These are phyloP conservation scores for Erythrobasidium hasegawianum DNA, from an alignment of 1,284 basidiomycete species.

Conservation along the genomic window DNA sequence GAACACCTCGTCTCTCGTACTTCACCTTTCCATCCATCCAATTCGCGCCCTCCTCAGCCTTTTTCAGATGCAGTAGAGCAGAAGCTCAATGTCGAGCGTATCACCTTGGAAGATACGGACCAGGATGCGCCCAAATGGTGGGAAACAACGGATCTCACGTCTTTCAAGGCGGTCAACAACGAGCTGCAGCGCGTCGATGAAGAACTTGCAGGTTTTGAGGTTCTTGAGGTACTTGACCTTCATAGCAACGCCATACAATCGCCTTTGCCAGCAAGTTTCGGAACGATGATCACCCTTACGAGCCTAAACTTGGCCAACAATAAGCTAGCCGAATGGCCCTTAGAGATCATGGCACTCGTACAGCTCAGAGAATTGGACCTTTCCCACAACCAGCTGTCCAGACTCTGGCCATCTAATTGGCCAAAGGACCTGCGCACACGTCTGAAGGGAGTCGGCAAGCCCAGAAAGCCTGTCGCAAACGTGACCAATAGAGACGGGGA, in stretches of 20 bases:
- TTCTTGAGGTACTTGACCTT: conserved; percentile 26
- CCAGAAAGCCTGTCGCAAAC: not conserved
- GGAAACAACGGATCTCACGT: conserved; percentile 17
- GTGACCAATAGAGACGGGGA: not conserved
- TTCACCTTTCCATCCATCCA: conserved; percentile 33
- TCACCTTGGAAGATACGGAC: not conserved
- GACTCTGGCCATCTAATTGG: conserved; percentile 15
- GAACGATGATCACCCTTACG: conserved; percentile 22
- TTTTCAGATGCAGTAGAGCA: conserved; percentile 7
- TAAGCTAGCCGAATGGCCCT: conserved; percentile 14
- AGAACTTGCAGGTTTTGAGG: conserved; percentile 21
- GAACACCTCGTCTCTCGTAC: conserved; percentile 14
- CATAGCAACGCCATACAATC: conserved; percentile 20
- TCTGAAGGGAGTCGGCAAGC: conserved; percentile 8
- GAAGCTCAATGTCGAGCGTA: conserved; percentile 3
- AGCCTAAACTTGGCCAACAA: conserved; percentile 31
- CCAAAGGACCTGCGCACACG: not conserved
- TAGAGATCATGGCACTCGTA: conserved; percentile 34
- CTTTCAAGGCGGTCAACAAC: conserved; percentile 33
- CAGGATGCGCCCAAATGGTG: conserved; percentile 15
- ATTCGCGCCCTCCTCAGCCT: conserved; percentile 14
- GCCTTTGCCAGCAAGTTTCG: conserved; percentile 28
- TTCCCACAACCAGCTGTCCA: conserved; percentile 22
- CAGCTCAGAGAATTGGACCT: conserved; percentile 28
- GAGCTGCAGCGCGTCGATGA: conserved; percentile 21